These are phyloP conservation scores for Alliaria petiolata DNA, from an alignment of 345 rosid species.

Conservation along the genomic window DNA sequence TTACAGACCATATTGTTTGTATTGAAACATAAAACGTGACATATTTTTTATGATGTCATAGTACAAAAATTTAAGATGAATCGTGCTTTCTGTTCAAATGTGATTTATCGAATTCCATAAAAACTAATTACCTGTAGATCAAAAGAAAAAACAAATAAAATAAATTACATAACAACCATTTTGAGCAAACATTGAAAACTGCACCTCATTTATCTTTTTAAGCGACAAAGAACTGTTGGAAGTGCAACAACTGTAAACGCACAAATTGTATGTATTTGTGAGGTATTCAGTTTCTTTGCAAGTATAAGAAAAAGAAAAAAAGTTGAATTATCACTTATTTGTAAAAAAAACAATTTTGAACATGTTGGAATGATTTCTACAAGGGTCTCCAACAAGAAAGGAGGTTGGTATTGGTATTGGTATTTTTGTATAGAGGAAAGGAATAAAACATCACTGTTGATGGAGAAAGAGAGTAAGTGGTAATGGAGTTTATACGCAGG, in stretches of 20 bases:
- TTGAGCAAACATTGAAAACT: not conserved
- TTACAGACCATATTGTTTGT: too few species aligned
- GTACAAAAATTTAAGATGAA: too few species aligned
- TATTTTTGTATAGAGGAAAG: not conserved
- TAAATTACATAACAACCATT: not conserved
- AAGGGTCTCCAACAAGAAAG: too few species aligned
- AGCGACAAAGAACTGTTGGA: not conserved
- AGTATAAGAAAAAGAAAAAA: not conserved
- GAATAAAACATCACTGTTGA: not conserved
- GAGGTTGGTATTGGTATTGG: too few species aligned
- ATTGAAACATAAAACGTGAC: too few species aligned
- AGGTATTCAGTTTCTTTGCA: not conserved
- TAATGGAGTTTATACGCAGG: slow-evolving; percentile 16
- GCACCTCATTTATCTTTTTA: not conserved
- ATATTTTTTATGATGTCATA: too few species aligned
- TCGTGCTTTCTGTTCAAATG: too few species aligned
- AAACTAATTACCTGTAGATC: too few species aligned
- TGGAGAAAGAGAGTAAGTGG: slow-evolving; percentile 11
- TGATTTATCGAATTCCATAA: too few species aligned
- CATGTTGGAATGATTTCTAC: not conserved
- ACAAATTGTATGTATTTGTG: not conserved
- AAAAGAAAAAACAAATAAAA: too few species aligned
- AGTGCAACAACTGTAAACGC: not conserved
- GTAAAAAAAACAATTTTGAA: not conserved
- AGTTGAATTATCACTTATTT: not conserved